Conservation (phyloP, 352 stramenopile species). For the Phytophthora tentaculata region DNA sequence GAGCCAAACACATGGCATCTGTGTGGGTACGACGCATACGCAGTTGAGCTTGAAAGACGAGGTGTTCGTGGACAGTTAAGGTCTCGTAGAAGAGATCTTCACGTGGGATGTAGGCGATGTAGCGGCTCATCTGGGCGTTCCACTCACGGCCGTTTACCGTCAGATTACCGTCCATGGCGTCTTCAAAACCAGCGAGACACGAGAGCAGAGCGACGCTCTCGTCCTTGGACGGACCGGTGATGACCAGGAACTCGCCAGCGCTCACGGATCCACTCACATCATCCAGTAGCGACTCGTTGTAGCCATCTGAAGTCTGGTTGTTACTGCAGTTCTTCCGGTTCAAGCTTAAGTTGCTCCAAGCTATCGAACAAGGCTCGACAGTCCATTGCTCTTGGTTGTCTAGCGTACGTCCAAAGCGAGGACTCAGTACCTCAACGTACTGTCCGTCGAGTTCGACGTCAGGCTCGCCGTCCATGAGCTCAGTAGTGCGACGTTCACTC, state of each 20-base stretch:
- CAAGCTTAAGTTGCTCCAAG: slow-evolving; percentile 37
- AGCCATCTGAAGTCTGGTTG: background rate
- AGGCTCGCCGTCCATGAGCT: slow-evolving; percentile 31
- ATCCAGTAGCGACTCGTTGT: slow-evolving; percentile 39
- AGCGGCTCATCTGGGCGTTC: slow-evolving; percentile 44
- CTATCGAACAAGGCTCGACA: slow-evolving; percentile 32
- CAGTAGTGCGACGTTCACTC: slow-evolving; percentile 40
- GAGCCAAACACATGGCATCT: slow-evolving; percentile 38
- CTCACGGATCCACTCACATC: slow-evolving; percentile 49
- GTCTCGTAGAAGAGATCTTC: slow-evolving; percentile 90
- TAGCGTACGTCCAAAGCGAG: slow-evolving; percentile 9
- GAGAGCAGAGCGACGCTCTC: slow-evolving; percentile 93
- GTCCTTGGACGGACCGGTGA: slow-evolving; percentile 64
- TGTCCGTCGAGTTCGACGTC: slow-evolving; percentile 33
- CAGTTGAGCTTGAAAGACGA: slow-evolving; percentile 86
- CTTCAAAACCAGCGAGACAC: slow-evolving; percentile 90
- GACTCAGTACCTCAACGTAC: slow-evolving; percentile 36
- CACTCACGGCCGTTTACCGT: slow-evolving; percentile 67
- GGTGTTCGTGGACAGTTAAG: slow-evolving; percentile 90
- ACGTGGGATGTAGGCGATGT: slow-evolving; percentile 75
- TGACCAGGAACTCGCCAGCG: slow-evolving; percentile 59
- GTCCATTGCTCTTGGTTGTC: slow-evolving; percentile 12
- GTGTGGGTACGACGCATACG: slow-evolving; percentile 58
- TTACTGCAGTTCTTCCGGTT: slow-evolving; percentile 22
- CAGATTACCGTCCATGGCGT: slow-evolving; percentile 68